Evolutionary conservation across 78 protist species (phyloP), one percentile per base, ranked within the genome.

Genomic region (Dictyostelium firmibasis): DNA sequence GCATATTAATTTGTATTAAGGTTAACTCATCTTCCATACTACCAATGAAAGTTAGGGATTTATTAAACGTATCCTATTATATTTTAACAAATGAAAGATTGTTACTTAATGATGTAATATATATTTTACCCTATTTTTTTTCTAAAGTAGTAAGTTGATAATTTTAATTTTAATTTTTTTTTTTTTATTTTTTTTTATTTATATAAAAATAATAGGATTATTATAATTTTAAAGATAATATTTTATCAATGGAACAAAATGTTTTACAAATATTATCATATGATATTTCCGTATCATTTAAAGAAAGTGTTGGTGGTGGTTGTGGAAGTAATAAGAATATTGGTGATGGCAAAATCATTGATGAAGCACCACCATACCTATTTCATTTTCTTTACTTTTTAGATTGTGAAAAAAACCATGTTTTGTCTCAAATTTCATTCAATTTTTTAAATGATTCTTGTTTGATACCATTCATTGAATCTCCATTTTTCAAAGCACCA

Each of bases 191-290:
- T n/a, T n/a, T n/a, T n/a, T n/a, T n/a, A n/a, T n/a, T n/a, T n/a
- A n/a, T n/a, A n/a, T n/a, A n/a, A n/a, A n/a, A 69, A 69, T 2
- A 18, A 70, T 75, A 75, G 82, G 82, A 76, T n/a, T 76, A 76
- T 23, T 76, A 76, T 38, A 76, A 33, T 76, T 38, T 76, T 38
- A 76, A 76, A 38, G 82, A 76, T 38, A 76, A 76, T 41, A 29
- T 76, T 9, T 27, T 76, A 38, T 6, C 31, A 36, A 41, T 76
- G 44, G 82, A 76, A 76, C n/a, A 76, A 38, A 33, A 38, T 4
- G 27, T 76, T 5, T 41, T 76, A 38, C 31, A 23, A 36, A 76
- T 20, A 23, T 38, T 76, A 41, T 23, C 31, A 23, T 76, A 27
- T 38, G 27, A 76, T 41, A 41, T 76, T 4, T 70, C 77, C 8